Percentiles rank a stretch among this genome's conserved stretches.
Conservation (phyloP, 306 rosid species). For the Vigna unguiculata region DNA sequence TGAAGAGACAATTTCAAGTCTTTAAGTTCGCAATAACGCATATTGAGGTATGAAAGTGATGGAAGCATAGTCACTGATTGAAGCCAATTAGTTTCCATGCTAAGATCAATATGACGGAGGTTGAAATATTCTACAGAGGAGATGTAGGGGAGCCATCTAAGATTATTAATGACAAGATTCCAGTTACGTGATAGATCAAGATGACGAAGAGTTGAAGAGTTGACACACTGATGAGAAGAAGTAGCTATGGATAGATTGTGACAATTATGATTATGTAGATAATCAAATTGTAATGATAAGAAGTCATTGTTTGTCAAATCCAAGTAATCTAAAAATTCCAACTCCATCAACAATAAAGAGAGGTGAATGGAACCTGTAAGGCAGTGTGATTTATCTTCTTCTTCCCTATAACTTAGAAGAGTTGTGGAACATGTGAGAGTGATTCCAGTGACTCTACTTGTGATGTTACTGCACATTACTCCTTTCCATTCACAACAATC, state of each 20-base stretch:
- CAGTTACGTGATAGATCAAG: background rate
- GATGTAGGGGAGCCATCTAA: background rate
- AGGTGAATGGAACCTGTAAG: background rate
- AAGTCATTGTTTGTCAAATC: background rate
- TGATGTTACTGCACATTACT: background rate
- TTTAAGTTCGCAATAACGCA: background rate
- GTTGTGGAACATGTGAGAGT: background rate
- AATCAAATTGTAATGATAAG: background rate
- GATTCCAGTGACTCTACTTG: background rate
- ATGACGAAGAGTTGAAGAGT: background rate
- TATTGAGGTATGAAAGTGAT: background rate
- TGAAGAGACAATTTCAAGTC: background rate
- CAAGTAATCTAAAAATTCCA: background rate
- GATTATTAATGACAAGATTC: background rate
- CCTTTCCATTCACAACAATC: conserved; percentile 1
- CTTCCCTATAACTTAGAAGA: background rate
- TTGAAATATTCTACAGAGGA: background rate
- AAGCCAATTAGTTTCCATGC: background rate
- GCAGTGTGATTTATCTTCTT: background rate
- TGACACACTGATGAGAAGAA: background rate
- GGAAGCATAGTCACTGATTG: background rate
- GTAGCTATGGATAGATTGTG: background rate
- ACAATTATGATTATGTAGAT: background rate
- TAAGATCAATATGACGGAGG: background rate
- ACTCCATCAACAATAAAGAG: background rate